phyloP scores from a whole-genome alignment of 2,329 filamentous ascomycete genomes.

The Talaromyces funiculosus region DNA sequence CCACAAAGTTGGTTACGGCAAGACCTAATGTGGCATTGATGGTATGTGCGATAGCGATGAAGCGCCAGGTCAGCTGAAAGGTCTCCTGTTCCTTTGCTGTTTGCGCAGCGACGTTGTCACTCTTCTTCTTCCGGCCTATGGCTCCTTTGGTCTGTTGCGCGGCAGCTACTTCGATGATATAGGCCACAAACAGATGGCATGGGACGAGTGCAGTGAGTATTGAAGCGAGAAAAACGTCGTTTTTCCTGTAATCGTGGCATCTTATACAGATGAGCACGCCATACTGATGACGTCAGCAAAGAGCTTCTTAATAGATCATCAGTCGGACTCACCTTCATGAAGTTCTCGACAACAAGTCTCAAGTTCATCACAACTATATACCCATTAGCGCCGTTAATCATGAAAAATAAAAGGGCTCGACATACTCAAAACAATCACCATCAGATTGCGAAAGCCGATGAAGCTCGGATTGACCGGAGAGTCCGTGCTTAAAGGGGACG shows the following conservation, averaged over 20 bases:
- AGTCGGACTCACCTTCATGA: slow-evolving; percentile 66
- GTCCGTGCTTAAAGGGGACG: slow-evolving; percentile 84
- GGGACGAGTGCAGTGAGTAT: slow-evolving; percentile 82
- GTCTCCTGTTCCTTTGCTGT: slow-evolving; percentile 54
- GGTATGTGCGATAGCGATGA: slow-evolving; percentile 73
- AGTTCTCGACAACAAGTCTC: slow-evolving; percentile 92
- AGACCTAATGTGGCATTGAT: slow-evolving; percentile 80
- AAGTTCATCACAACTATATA: slow-evolving; percentile 82
- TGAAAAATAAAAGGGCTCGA: background rate
- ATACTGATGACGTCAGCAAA: slow-evolving; percentile 54
- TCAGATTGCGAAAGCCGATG: slow-evolving; percentile 88
- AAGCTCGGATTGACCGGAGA: slow-evolving; percentile 71
- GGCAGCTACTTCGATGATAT: slow-evolving; percentile 79
- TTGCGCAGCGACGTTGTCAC: slow-evolving; percentile 49
- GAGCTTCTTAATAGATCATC: background rate
- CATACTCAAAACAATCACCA: slow-evolving; percentile 81
- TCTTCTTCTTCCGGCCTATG: slow-evolving; percentile 53
- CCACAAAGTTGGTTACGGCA: slow-evolving; percentile 71
- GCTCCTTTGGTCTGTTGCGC: slow-evolving; percentile 70
- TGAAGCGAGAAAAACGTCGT: slow-evolving; percentile 70
- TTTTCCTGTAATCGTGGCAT: slow-evolving; percentile 78
- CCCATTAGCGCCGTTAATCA: slow-evolving; percentile 14
- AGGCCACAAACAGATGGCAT: slow-evolving; percentile 83
- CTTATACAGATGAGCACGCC: slow-evolving; percentile 87
- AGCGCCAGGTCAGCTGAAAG: slow-evolving; percentile 71